These are phyloP conservation scores for Endoconidiophora polonica DNA, from an alignment of 2,329 filamentous ascomycete species.

Conservation along the genomic window DNA sequence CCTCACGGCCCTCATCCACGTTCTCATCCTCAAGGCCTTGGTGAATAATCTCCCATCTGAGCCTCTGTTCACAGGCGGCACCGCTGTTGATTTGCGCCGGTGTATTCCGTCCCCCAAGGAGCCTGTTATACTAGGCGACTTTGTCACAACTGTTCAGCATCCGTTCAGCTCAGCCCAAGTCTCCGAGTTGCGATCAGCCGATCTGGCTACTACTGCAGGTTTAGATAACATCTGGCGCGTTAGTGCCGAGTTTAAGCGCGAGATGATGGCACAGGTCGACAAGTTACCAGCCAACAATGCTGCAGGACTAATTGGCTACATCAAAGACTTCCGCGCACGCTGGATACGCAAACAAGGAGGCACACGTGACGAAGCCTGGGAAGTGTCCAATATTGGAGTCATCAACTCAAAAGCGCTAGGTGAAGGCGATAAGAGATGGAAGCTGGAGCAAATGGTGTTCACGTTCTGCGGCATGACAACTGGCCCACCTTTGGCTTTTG, in stretches of 20 bases:
- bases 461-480: conserved; percentile 30
- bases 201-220: not conserved
- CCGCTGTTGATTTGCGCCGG: conserved; percentile 29
- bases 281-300: conserved; percentile 27
- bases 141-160: conserved; percentile 24
- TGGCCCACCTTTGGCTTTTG: conserved; percentile 28
- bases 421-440: conserved; percentile 16
- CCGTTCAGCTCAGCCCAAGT: conserved; percentile 17
- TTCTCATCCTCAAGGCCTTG: conserved; percentile 27
- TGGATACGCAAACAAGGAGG: conserved; percentile 27
- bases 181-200: conserved; percentile 2
- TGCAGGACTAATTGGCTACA: conserved; percentile 24
- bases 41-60: conserved; percentile 19
- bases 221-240: conserved; percentile 24
- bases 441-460: conserved; percentile 30
- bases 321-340: conserved; percentile 28
- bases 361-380: conserved; percentile 28
- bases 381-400: conserved; percentile 36
- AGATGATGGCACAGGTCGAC: conserved; percentile 20
- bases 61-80: conserved; percentile 16
- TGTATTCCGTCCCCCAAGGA: conserved; percentile 16
- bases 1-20: conserved; percentile 33
- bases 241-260: conserved; percentile 22
- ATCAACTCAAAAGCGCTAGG: conserved; percentile 15
- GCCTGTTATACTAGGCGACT: conserved; percentile 23